These are phyloP conservation scores for Plectosphaerella cucumerina DNA, from an alignment of 2,329 filamentous ascomycete species.

Conservation along the genomic window DNA sequence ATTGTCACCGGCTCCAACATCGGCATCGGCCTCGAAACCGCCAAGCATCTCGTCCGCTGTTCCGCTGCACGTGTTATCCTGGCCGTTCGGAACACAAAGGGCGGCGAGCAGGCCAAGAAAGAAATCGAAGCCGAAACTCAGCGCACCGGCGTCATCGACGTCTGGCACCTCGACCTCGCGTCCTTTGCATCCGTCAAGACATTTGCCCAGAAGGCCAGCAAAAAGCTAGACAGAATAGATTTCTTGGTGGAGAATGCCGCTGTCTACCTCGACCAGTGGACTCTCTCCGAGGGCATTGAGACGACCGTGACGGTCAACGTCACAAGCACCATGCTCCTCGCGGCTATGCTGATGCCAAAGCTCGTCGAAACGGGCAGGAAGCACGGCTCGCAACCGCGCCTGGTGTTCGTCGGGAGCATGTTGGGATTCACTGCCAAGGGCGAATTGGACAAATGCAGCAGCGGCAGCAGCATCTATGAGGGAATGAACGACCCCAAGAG, in stretches of 20 bases:
- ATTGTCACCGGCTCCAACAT: constrained; percentile 29
- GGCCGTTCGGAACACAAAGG: constrained; percentile 17
- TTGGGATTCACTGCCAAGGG: constrained; percentile 14
- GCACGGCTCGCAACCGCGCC: constrained; percentile 18
- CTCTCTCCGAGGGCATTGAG: constrained; percentile 40
- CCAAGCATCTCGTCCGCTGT: constrained; percentile 23
- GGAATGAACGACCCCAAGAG: background rate
- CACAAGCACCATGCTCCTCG: constrained; percentile 15
- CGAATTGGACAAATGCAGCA: constrained; percentile 1
- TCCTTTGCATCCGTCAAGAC: constrained; percentile 29
- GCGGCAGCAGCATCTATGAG: background rate
- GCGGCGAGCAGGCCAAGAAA: constrained; percentile 5
- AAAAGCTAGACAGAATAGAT: constrained; percentile 28
- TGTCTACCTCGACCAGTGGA: constrained; percentile 13
- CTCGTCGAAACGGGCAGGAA: constrained; percentile 15
- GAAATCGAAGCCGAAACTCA: constrained; percentile 2
- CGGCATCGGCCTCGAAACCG: constrained; percentile 28
- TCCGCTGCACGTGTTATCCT: constrained; percentile 26
- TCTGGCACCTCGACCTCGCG: constrained; percentile 27
- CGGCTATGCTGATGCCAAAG: constrained; percentile 16
- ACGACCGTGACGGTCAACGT: constrained; percentile 30
- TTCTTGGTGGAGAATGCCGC: constrained; percentile 28
- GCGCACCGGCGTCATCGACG: background rate
- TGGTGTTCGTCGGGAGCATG: constrained; percentile 14
- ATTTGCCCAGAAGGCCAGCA: constrained; percentile 25